Conservation (phyloP, 2,329 filamentous ascomycete species). For the Exophiala oligosperma region DNA sequence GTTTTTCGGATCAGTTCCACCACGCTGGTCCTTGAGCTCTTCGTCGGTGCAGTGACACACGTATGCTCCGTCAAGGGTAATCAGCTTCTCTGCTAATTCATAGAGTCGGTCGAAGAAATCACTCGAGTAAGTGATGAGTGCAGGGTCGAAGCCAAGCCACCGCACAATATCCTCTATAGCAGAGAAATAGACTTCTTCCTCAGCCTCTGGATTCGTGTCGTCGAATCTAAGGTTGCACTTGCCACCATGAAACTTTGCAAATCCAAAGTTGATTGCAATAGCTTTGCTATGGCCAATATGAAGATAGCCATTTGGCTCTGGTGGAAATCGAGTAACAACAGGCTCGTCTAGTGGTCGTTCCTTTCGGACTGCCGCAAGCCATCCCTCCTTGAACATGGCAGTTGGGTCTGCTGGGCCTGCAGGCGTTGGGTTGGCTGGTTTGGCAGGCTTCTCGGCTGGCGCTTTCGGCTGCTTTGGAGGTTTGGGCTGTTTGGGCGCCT, state of each 20-base stretch:
- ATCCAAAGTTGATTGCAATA: slow-evolving; percentile 95
- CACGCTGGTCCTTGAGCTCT: slow-evolving; percentile 84
- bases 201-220: slow-evolving; percentile 92
- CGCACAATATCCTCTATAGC: slow-evolving; percentile 85
- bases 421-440: slow-evolving; percentile 33
- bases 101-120: slow-evolving; percentile 90
- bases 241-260: slow-evolving; percentile 80
- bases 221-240: slow-evolving; percentile 79
- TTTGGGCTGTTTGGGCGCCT: slow-evolving; percentile 44
- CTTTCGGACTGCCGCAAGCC: slow-evolving; percentile 70
- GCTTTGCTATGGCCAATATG: slow-evolving; percentile 95
- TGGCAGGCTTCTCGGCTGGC: slow-evolving; percentile 29
- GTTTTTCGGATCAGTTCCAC: slow-evolving; percentile 66
- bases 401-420: slow-evolving; percentile 47
- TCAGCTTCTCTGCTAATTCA: slow-evolving; percentile 82
- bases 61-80: slow-evolving; percentile 68
- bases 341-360: slow-evolving; percentile 59
- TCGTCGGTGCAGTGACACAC: slow-evolving; percentile 79
- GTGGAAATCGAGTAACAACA: slow-evolving; percentile 71
- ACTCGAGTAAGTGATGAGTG: slow-evolving; percentile 78
- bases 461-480: slow-evolving; percentile 34
- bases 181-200: slow-evolving; percentile 84
- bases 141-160: slow-evolving; percentile 84
- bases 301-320: slow-evolving; percentile 89
- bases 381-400: slow-evolving; percentile 78